Conservation (phyloP, 2,329 filamentous ascomycete species). For the Apiospora rasikravindrae region DNA sequence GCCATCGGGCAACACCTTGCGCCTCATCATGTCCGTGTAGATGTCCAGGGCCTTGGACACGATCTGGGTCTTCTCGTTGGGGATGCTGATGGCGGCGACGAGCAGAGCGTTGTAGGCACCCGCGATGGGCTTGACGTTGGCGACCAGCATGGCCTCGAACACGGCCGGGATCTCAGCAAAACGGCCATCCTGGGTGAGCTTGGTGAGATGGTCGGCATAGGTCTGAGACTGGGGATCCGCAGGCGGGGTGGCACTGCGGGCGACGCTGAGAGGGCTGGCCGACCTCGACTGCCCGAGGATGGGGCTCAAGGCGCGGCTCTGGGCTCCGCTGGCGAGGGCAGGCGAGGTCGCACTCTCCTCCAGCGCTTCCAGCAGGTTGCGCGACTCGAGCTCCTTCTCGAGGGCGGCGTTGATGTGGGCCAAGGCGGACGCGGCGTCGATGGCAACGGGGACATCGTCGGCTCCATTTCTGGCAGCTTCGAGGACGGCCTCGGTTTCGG, state of each 20-base stretch:
- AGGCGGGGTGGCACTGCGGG: conserved; percentile 65
- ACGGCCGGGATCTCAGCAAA: conserved; percentile 89
- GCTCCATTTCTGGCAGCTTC: conserved; percentile 37
- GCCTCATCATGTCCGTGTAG: conserved; percentile 93
- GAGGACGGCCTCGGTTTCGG: conserved; percentile 44
- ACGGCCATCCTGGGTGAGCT: conserved; percentile 72
- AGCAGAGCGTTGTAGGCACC: conserved; percentile 92
- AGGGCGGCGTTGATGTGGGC: conserved; percentile 87
- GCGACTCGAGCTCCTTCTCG: conserved; percentile 73
- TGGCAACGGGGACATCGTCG: conserved; percentile 45
- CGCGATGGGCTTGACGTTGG: conserved; percentile 80
- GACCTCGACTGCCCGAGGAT: conserved; percentile 41
- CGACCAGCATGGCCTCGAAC: conserved; percentile 88
- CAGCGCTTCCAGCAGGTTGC: conserved; percentile 50
- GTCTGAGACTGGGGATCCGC: conserved; percentile 68
- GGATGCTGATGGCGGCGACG: conserved; percentile 81
- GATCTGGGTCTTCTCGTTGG: conserved; percentile 78
- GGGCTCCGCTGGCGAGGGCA: conserved; percentile 44
- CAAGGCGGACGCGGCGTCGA: conserved; percentile 63
- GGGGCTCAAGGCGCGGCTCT: conserved; percentile 49
- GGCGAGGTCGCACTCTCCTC: conserved; percentile 43
- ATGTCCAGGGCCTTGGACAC: conserved; percentile 92
- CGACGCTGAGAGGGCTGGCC: conserved; percentile 51
- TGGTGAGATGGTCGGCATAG: conserved; percentile 80
- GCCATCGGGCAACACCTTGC: conserved; percentile 79